Base-by-base conservation (phyloP, 495 filamentous ascomycete species). In the Daldinia loculata region DNA sequence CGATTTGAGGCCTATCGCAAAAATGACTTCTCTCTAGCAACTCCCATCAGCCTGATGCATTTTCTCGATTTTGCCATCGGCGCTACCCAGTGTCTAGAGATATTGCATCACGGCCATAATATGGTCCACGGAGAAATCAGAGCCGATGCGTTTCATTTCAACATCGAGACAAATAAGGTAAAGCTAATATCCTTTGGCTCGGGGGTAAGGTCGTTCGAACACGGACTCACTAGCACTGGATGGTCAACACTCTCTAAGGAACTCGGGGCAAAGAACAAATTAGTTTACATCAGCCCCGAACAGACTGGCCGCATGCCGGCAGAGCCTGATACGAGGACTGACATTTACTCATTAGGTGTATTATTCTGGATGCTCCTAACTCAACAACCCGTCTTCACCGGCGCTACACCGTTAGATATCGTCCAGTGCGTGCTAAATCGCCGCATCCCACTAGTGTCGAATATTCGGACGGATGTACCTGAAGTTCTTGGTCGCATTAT, bases 41-140 rank as follows among this genome's bases (percentile, higher is more conserved):
- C 86, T 52, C 87, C 87, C 29, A 85, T 95, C 9, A 87, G 91
- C 60, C 81, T 97, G 12, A 79, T 88, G 29, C 82, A 86, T 8
- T 97, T 97, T 75, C 84, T 97, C 2, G 91, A 95, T 72, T 97
- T 97, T 76, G 93, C 93, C 14, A 89, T 97, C 63, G 93, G 93
- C 26, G 92, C 93, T 6, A 88, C 90, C 15, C 90, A 95, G 74
- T 95, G 93, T 74, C 75, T 94, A 45, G 94, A 97, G 77, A 89
- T 95, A 29, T 74, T 97, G 14, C 94, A 97, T 71, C 92, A 97
- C 80, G 90, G 91, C 1, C 85, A 93, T 41, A 88, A 90, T 48
- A 88, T 93, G 17, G 88, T 97, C 1, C 93, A 97, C 74, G 94
- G 93, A 56, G 94, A 97, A 77, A 87, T 97, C 43, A 86, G 94